Base-by-base conservation (phyloP, 805 yeast genomes). In the Candida andamanensis region DNA sequence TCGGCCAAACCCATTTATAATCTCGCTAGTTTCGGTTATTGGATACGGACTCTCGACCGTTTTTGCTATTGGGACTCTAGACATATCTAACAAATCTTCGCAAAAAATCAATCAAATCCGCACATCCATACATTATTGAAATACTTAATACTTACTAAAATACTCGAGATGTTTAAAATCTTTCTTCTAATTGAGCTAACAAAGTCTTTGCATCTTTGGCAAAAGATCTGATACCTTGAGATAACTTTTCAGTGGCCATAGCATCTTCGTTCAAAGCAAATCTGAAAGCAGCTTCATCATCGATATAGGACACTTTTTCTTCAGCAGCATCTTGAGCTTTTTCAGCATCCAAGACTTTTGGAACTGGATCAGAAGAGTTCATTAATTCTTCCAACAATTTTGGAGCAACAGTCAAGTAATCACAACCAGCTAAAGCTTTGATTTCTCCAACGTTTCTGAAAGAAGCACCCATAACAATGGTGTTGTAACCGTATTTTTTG, bases 381-480 rank as follows among this genome's bases (percentile, higher is more conserved):
- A 76, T 60, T 58, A 90, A 77, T 67, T 85, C 82, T 67, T 90
- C 96, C 63, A 92, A 79, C 54, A 92, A 74, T 58, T 74, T 76
- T 60, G 97, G 97, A 51, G 97, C 74, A 54, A 92, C 87, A 58
- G 99, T 92, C 68, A 92, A 74, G 78, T 70, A 87, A 64, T 92
- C 99, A 58, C 85, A 80, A 64, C 99, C 99, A 39, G 98, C 97
- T 52, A 92, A 74, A 51, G 94, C 95, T 67, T 80, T 82, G 68
- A 92, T 85, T 72, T 90, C 98, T 49, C 87, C 95, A 42, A 71
- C 65, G 75, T 89, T 92, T 80, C 99, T 90, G 87, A 92, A 90
- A 39, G 97, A 90, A 40, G 99, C 99, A 68, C 98, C 99, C 99
- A 92, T 92, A 58, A 92, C 97, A 59, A 92, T 89, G 63, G 99